Base-by-base conservation (phyloP, 1,139 yeast species). In the Suhomyces atakaporum region DNA sequence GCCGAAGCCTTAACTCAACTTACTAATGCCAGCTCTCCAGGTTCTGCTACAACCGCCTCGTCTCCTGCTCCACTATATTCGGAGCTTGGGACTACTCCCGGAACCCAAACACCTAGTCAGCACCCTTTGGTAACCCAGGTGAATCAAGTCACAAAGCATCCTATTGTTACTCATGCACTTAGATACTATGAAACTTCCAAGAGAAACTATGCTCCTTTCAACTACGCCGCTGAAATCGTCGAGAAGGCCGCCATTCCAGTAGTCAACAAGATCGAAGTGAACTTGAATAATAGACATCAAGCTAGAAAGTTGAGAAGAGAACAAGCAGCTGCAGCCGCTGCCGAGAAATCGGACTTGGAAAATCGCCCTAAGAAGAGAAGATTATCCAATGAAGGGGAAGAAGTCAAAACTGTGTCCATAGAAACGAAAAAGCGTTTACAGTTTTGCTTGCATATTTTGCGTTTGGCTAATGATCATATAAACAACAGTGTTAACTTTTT, bases 391-490 rank as follows among this genome's bases (percentile, higher is more conserved):
- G 38, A 29, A 7, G 40, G 39, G 4, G 32, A 35, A 9, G 37
- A 30, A 10, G 42, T 38, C 13, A 35, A 38, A 18, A 20, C 53
- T 12, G 62, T 78, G 51, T 73, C 83, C 1, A 69, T 73, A 35
- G 95, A 86, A 50, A 81, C 89, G 3, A 79, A 81, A 44, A 80
- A 79, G 47, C 73, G 88, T 43, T 60, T 87, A 35, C 78, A 86
- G 33, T 81, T 87, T 40, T 82, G 94, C 49, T 66, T 87, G 38
- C 87, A 84, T 43, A 65, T 88, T 43, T 67, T 87, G 41, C 79
- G 83, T 53, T 69, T 85, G 31, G 95, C 96, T 7, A 87, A 84
- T 53, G 82, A 79, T 44, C 84, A 81, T 43, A 73, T 87, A 19
- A 79, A 79, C 25, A 61, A 73, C 27, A 83, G 84, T 51, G 84